Base-by-base conservation (phyloP, 495 filamentous ascomycete genomes). In the Cudoniella acicularis region DNA sequence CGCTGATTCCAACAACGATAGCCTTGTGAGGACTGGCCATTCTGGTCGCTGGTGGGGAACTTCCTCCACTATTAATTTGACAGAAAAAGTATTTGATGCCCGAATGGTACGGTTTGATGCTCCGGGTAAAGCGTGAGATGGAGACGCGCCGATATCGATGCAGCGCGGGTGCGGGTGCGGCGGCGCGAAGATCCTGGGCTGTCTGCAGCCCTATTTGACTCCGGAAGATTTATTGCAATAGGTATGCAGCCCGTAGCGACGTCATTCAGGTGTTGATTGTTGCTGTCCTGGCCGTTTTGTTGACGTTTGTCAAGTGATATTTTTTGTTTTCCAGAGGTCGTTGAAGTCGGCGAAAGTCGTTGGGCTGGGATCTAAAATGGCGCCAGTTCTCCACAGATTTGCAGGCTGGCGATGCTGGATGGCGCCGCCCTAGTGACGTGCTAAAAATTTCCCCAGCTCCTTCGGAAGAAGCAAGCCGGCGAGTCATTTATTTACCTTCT, bases 1-100 rank as follows among this genome's bases (percentile, higher is more conserved):
- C 90, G 46, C 86, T 89, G 56, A 94, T 81, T 43, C 82, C 88
- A 49, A 94, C 74, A 50, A 91, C 73, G 58, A 90, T 64, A 27
- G 88, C 77, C 49, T 77, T 66, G 16, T 26, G 55, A 51, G 46
- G 1, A 22, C 10, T n/a, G 3, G 55, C 8, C 55, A 57, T 57
- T 21, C 13, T 21, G 43, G n/a, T 9, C 36, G 36, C 36, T 9
- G 36, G n/a, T n/a, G n/a, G n/a, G 6, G 13, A 13, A 36, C 4
- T 36, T 36, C 13, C 30, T 36, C 30, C 30, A 36, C 30, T 36
- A 6, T 6, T 6, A 13, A 36, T 36, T 36, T 6, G 30, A 36
- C 13, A 13, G 30, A 36, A 36, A 36, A 4, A 36, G 30, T 13
- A 13, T 6, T 13, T 4, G 30, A 36, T 4, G 30, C 4, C 30